These are phyloP conservation scores for Plasmodium billcollinsi DNA, from an alignment of 169 alveolate species.

Conservation along the genomic window DNA sequence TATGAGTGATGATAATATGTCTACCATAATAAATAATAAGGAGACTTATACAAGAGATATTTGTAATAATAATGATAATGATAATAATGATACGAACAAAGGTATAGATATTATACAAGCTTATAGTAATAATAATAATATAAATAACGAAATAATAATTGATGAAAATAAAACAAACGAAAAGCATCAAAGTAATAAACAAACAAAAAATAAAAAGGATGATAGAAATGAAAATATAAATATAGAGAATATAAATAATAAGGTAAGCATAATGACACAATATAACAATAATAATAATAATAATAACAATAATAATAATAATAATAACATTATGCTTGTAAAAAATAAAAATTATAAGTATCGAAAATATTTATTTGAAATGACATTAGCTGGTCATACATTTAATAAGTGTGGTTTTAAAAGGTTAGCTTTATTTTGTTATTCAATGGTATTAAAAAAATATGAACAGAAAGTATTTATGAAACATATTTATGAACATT, in stretches of 20 bases:
- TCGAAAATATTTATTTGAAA: slow-evolving; percentile 76
- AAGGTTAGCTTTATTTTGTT: slow-evolving; percentile 81
- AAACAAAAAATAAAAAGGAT: not conserved
- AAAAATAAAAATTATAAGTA: slow-evolving; percentile 31
- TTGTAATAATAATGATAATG: no score
- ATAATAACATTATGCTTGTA: not conserved
- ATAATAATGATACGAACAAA: no score
- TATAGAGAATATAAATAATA: not conserved
- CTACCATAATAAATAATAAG: no score
- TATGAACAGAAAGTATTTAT: slow-evolving; percentile 70
- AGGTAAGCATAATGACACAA: not conserved
- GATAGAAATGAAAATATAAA: not conserved
- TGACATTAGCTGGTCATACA: slow-evolving; percentile 83
- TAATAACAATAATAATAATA: not conserved
- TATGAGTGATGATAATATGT: not conserved
- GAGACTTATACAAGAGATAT: no score
- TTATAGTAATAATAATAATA: no score
- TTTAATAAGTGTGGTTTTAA: slow-evolving; percentile 81
- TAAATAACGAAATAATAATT: no score
- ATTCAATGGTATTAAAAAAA: slow-evolving; percentile 57
- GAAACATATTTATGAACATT: slow-evolving; percentile 79
- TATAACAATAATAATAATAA: not conserved
- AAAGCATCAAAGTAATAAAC: no score
- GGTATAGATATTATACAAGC: no score
- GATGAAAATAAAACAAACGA: no score